Evolutionary conservation across 768 basidiomycete species (phyloP).

Genomic region (Xerocomus brunneocitrinus): DNA sequence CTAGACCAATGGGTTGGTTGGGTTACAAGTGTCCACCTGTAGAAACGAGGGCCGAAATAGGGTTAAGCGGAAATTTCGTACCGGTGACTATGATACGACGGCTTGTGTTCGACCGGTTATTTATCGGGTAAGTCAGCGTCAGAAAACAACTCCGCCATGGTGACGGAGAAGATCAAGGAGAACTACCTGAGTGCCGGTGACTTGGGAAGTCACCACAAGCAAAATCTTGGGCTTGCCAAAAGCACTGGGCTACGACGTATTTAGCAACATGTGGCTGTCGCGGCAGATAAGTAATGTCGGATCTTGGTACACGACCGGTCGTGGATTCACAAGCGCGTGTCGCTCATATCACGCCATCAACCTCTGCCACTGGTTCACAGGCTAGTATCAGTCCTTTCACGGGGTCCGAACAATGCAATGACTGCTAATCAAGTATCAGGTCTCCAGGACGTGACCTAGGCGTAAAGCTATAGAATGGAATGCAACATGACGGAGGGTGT

Average conservation of each 20-base stretch:
- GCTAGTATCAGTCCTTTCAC: slow-evolving; percentile 5
- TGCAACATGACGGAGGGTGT: background rate
- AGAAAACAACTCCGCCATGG: slow-evolving; percentile 9
- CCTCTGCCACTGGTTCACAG: background rate
- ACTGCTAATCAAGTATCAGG: slow-evolving; percentile 10
- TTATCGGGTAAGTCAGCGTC: background rate
- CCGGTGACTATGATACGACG: slow-evolving; percentile 11
- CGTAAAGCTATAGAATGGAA: slow-evolving; percentile 8
- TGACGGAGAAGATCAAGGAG: slow-evolving; percentile 10
- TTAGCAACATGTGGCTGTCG: slow-evolving; percentile 6
- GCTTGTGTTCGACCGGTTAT: slow-evolving; percentile 13
- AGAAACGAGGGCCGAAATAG: background rate
- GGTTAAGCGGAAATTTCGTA: slow-evolving; percentile 1
- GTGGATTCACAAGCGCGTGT: slow-evolving; percentile 4
- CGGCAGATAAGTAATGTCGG: slow-evolving; percentile 4
- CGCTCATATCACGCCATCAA: slow-evolving; percentile 10
- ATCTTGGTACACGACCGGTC: slow-evolving; percentile 7
- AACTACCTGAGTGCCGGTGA: slow-evolving; percentile 11
- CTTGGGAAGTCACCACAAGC: slow-evolving; percentile 17
- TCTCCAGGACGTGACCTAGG: slow-evolving; percentile 1
- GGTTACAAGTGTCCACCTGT: background rate
- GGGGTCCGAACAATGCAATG: slow-evolving; percentile 1
- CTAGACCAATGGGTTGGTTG: background rate
- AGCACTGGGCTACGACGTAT: slow-evolving; percentile 9
- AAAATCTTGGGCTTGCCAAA: slow-evolving; percentile 5